Evolutionary conservation across 768 basidiomycete species (phyloP).

Genomic region (Boletus rubropictus): DNA sequence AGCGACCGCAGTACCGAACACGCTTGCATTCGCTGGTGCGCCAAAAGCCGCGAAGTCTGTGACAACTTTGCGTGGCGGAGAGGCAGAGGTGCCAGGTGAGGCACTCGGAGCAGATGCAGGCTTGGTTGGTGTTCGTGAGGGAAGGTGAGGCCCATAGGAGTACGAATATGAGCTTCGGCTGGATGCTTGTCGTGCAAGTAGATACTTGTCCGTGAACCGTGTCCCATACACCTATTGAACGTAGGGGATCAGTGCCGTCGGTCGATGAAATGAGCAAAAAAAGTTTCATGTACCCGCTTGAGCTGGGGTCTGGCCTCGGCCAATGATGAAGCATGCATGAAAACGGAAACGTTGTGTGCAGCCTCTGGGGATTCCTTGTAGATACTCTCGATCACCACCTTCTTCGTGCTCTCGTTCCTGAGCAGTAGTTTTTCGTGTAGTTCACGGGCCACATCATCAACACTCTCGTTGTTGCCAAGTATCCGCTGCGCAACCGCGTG

Average conservation of each 20-base stretch:
- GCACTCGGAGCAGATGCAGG: constrained; percentile 24
- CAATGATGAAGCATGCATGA: constrained; percentile 66
- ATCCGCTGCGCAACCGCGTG: constrained; percentile 89
- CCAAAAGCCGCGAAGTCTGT: constrained; percentile 86
- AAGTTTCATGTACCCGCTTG: constrained; percentile 55
- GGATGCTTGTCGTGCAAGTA: constrained; percentile 61
- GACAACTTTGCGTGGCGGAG: constrained; percentile 83
- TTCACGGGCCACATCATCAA: constrained; percentile 93
- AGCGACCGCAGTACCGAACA: constrained; percentile 79
- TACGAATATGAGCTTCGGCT: constrained; percentile 50
- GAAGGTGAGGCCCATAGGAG: constrained; percentile 46
- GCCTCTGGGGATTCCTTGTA: constrained; percentile 90
- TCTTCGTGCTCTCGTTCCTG: constrained; percentile 95
- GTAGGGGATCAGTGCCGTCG: constrained; percentile 6
- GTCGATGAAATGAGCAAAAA: not conserved
- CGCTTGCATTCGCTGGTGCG: constrained; percentile 64
- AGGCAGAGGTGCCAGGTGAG: constrained; percentile 32
- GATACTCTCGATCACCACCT: constrained; percentile 93
- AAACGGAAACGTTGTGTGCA: constrained; percentile 83
- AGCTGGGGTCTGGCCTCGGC: constrained; percentile 70
- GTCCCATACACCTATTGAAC: constrained; percentile 76
- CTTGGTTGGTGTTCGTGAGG: constrained; percentile 39
- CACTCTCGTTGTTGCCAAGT: constrained; percentile 87
- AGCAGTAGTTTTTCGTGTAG: constrained; percentile 86
- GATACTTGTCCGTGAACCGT: constrained; percentile 95